Evolutionary conservation across 768 basidiomycete species (phyloP).

Genomic region (Tylopilus balloui): DNA sequence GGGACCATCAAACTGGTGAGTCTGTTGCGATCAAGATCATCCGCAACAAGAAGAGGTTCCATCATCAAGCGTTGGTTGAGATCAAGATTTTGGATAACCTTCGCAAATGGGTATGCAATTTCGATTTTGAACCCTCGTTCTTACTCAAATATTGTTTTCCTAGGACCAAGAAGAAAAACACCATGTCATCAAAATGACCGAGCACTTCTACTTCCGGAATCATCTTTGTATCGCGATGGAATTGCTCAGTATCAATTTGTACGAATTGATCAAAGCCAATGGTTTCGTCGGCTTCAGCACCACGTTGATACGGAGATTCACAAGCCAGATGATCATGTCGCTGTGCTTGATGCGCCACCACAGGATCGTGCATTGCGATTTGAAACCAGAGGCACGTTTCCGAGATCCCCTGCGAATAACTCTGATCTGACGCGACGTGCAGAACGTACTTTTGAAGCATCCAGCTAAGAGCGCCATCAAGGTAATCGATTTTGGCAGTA

Average conservation of each 20-base stretch:
- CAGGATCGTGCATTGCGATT: constrained; percentile 96
- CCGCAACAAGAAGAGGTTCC: constrained; percentile 98
- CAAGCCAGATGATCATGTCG: constrained; percentile 90
- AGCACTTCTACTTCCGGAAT: constrained; percentile 96
- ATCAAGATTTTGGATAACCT: constrained; percentile 97
- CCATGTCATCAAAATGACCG: constrained; percentile 96
- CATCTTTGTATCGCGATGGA: constrained; percentile 99
- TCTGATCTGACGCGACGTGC: constrained; percentile 7
- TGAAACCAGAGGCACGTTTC: constrained; percentile 87
- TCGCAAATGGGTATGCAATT: constrained; percentile 85
- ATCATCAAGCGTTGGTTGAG: constrained; percentile 97
- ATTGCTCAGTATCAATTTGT: constrained; percentile 94
- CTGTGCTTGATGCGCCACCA: constrained; percentile 93
- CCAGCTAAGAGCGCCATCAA: constrained; percentile 96
- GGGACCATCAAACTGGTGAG: constrained; percentile 91
- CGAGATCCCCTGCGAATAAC: background rate
- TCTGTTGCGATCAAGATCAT: constrained; percentile 99
- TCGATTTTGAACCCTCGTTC: background rate
- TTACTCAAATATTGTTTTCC: background rate
- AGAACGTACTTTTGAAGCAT: constrained; percentile 94
- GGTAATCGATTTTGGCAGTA: constrained; percentile 98
- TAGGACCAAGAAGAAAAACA: constrained; percentile 98
- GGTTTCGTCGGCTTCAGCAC: constrained; percentile 99
- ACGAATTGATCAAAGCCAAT: constrained; percentile 98
- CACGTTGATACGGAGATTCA: constrained; percentile 89